phyloP scores from a whole-genome alignment of 208 protist species.

The Leishmania aethiopica region DNA sequence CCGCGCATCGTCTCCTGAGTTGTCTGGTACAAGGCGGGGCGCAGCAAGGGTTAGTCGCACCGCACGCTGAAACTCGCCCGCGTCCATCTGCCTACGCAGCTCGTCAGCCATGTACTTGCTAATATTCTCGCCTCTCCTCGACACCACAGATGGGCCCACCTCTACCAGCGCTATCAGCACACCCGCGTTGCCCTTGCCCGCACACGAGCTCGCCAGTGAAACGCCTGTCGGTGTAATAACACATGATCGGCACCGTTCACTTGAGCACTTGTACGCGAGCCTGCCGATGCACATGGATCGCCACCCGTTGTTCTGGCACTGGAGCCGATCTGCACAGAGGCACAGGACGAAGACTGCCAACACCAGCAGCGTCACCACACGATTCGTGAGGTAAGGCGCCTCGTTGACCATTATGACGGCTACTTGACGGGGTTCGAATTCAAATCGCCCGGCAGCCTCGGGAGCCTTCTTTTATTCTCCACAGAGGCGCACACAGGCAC shows the following conservation, averaged over 20 bases:
- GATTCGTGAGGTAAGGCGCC: conserved; percentile 37
- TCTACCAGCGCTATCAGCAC: conserved; percentile 19
- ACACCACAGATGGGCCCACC: conserved; percentile 24
- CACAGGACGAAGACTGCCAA: conserved; percentile 37
- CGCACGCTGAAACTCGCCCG: not conserved
- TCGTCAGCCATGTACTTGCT: conserved; percentile 25
- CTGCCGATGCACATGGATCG: conserved; percentile 14
- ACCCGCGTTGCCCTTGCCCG: not conserved
- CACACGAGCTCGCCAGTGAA: not conserved
- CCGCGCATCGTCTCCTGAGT: not conserved
- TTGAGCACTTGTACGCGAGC: conserved; percentile 14
- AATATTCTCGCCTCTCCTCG: conserved; percentile 1
- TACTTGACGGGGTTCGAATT: not conserved
- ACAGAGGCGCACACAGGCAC: not conserved
- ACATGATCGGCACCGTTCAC: not conserved
- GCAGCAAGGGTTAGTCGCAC: not conserved
- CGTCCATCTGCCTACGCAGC: not conserved
- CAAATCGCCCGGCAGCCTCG: not conserved
- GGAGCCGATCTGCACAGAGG: conserved; percentile 29
- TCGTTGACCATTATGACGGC: conserved; percentile 33
- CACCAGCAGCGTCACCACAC: conserved; percentile 34
- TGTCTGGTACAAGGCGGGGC: not conserved
- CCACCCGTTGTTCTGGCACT: conserved; percentile 33
- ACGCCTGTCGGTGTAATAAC: not conserved
- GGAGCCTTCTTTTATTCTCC: not conserved